Percentiles rank a stretch among this genome's conserved stretches.
phyloP scores from a whole-genome alignment of 192 early-diverging fungal species.

The Podila verticillata region DNA sequence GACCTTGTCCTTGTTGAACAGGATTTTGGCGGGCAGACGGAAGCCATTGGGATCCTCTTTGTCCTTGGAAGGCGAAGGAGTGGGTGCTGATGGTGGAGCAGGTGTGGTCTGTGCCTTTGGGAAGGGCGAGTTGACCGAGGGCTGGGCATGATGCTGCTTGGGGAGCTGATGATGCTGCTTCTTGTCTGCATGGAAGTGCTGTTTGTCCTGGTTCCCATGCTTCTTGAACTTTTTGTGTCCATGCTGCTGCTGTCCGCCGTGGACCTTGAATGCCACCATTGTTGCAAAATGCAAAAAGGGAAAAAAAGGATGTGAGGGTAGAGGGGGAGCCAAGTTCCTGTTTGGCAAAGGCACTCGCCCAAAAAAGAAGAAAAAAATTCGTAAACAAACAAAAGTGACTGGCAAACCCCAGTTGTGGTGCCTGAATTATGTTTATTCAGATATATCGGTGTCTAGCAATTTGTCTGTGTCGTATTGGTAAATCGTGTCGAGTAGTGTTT shows the following conservation, averaged over 20 bases:
- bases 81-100: neutral
- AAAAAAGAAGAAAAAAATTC: no score
- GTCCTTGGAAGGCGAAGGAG: neutral
- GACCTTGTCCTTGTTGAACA: constrained; percentile 71
- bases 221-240: neutral
- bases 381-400: no score
- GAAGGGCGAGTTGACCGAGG: neutral
- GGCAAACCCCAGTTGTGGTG: no score
- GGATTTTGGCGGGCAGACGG: constrained; percentile 40
- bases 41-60: constrained; percentile 71
- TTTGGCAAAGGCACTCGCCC: no score
- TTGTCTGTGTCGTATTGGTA: neutral
- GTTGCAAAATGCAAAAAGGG: neutral
- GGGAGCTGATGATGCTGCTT: neutral
- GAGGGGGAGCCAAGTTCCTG: neutral
- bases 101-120: neutral
- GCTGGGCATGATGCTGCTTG: neutral
- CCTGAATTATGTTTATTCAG: neutral
- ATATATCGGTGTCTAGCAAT: neutral
- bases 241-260: constrained; percentile 2
- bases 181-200: neutral
- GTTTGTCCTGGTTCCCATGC: neutral
- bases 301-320: neutral
- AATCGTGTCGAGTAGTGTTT: constrained; percentile 18
- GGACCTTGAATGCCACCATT: constrained; percentile 5